These are phyloP conservation scores for Pythium dissimile DNA, from an alignment of 352 stramenopile species.

Conservation along the genomic window DNA sequence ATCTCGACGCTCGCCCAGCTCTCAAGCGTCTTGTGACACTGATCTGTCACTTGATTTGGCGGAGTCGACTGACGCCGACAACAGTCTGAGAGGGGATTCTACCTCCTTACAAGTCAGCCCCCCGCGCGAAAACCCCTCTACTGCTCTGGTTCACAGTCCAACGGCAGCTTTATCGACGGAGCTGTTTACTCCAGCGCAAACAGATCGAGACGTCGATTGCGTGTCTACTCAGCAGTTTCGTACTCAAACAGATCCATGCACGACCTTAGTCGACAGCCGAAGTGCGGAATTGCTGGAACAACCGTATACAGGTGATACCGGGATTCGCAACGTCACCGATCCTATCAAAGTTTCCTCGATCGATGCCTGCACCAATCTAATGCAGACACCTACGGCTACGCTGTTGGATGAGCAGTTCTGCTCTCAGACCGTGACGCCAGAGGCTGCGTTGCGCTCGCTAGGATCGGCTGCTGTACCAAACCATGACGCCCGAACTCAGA, in stretches of 20 bases:
- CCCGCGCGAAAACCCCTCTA: background rate
- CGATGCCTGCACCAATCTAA: background rate
- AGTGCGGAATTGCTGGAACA: background rate
- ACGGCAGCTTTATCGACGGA: background rate
- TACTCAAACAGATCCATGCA: background rate
- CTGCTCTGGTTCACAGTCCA: background rate
- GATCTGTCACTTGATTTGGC: no score
- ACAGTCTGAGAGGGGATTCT: no score
- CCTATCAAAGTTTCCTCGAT: background rate
- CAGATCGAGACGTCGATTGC: no score
- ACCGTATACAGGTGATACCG: background rate
- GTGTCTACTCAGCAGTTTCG: background rate
- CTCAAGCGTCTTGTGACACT: no score
- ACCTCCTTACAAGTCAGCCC: no score
- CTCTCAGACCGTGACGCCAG: no score
- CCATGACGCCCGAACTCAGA: no score
- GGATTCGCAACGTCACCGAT: no score
- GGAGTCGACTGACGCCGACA: no score
- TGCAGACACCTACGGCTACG: background rate
- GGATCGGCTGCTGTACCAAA: no score
- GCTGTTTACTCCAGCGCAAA: background rate
- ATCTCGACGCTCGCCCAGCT: no score
- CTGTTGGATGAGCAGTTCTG: conserved; percentile 10
- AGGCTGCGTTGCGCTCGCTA: no score
- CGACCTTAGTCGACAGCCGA: conserved; percentile 3